A percentile compares a stretch with the other conserved stretches of the same genome.
phyloP scores from a whole-genome alignment of 257 asterid genomes.

The Solanum chaucha region DNA sequence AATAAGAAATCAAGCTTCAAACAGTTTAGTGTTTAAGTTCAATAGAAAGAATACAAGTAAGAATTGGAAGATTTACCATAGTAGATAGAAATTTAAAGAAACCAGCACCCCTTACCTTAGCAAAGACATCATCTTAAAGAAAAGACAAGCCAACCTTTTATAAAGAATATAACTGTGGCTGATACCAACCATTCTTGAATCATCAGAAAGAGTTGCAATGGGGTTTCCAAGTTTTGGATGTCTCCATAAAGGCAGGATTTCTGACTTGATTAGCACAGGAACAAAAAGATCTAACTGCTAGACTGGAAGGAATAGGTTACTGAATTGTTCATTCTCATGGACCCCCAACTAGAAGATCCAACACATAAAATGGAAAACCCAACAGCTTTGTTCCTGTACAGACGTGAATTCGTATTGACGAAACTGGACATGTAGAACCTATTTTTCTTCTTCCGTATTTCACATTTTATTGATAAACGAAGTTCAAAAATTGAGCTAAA shows the following conservation, averaged over 20 bases:
- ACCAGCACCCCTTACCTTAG: background rate
- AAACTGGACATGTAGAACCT: background rate
- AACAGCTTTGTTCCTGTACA: background rate
- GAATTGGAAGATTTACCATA: background rate
- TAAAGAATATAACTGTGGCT: background rate
- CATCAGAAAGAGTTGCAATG: background rate
- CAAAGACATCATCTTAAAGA: background rate
- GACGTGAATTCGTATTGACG: background rate
- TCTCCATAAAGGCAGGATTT: background rate
- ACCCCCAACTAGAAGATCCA: background rate
- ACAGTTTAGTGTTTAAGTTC: background rate
- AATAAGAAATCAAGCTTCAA: background rate
- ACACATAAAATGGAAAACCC: background rate
- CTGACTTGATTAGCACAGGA: background rate
- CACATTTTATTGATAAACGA: background rate
- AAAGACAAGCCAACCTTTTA: background rate
- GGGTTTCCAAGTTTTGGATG: background rate
- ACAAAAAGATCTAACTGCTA: background rate
- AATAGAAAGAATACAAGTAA: background rate
- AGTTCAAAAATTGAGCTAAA: background rate
- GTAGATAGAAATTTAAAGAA: background rate
- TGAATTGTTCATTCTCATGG: background rate
- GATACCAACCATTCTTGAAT: background rate
- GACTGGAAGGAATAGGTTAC: background rate
- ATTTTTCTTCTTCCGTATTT: background rate